Base-by-base conservation (phyloP, 1,284 basidiomycete species). In the Fomitopsis pinicola region DNA sequence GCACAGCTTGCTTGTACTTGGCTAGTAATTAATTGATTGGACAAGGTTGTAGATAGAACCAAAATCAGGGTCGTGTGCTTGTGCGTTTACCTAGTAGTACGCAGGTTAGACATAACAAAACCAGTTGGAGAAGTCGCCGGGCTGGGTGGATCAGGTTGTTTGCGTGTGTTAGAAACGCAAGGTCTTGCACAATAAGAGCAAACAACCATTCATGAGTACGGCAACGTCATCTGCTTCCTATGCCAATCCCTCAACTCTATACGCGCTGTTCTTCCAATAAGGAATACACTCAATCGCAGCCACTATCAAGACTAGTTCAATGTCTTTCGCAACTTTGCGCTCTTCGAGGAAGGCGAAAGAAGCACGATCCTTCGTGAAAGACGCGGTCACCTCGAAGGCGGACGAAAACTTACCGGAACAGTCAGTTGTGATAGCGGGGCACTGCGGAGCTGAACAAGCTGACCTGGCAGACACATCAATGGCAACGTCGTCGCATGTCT, bases 261-360 rank as follows among this genome's bases (percentile, higher is more conserved):
- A 22, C 22, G 22, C 22, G 22, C 22, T 22, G 22, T 22, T 22
- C 22, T 22, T 22, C 22, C 22, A 22, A 22, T 22, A 22, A 22
- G 22, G 22, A 22, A 22, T 22, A 22, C 22, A 22, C 22, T 22
- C 22, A 22, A 22, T 22, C 22, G 22, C 22, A 22, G 22, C 22
- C 22, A 19, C 19, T 19, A 44, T n/a, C 40, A 9, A 6, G 14
- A 15, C 2, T 14, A 4, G 3, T 33, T 28, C 48, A 40, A 77
- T 78, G 77, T 78, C 77, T 1, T 77, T 77, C 35, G 57, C 63
- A 5, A 64, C 59, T 26, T 60, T 66, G 45, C 62, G 71, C 67
- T 61, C 63, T 66, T 59, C 69, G 42, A 68, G 71, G 17, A 68
- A 72, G 40, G 55, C 63, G 6, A 73, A 70, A 61, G 62, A 66